These are phyloP conservation scores for Fremontodendron californicum DNA, from an alignment of 345 rosid species.

Conservation along the genomic window DNA sequence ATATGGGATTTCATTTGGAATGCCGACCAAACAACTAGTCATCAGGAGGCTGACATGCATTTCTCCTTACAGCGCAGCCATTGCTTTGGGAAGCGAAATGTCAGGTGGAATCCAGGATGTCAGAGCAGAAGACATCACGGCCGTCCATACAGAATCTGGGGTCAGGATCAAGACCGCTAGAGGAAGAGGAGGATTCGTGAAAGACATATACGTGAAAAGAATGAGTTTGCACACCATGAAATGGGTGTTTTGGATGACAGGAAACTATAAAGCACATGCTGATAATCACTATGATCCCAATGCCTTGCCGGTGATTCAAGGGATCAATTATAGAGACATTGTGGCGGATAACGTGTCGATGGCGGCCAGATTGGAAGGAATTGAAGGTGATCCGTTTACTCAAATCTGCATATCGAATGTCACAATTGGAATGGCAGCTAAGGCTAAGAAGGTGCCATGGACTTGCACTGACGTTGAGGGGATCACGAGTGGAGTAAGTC, in stretches of 20 bases:
- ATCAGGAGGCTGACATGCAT: conserved; percentile 67
- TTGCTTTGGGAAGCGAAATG: conserved; percentile 80
- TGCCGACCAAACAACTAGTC: conserved; percentile 63
- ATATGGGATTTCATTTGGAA: conserved; percentile 61
- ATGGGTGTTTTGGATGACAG: conserved; percentile 76
- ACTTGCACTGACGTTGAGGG: conserved; percentile 57
- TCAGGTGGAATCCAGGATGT: conserved; percentile 78
- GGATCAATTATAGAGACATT: conserved; percentile 62
- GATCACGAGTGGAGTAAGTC: conserved; percentile 48
- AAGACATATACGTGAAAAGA: conserved; percentile 47
- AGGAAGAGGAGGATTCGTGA: conserved; percentile 70
- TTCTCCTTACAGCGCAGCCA: conserved; percentile 71
- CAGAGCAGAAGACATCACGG: conserved; percentile 70
- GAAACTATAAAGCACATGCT: conserved; percentile 66
- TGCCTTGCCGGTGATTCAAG: conserved; percentile 56
- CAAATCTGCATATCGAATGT: conserved; percentile 70
- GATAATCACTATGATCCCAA: conserved; percentile 62
- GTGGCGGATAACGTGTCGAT: conserved; percentile 62
- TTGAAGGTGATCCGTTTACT: conserved; percentile 52
- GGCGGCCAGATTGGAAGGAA: conserved; percentile 67
- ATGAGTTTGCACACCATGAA: conserved; percentile 77
- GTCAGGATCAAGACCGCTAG: conserved; percentile 71
- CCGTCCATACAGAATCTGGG: conserved; percentile 69
- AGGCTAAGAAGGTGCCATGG: conserved; percentile 67
- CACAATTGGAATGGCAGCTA: conserved; percentile 49